Evolutionary conservation across 108 stramenopile genomes (phyloP).

Genomic region (Cyclotella kingstonii): DNA sequence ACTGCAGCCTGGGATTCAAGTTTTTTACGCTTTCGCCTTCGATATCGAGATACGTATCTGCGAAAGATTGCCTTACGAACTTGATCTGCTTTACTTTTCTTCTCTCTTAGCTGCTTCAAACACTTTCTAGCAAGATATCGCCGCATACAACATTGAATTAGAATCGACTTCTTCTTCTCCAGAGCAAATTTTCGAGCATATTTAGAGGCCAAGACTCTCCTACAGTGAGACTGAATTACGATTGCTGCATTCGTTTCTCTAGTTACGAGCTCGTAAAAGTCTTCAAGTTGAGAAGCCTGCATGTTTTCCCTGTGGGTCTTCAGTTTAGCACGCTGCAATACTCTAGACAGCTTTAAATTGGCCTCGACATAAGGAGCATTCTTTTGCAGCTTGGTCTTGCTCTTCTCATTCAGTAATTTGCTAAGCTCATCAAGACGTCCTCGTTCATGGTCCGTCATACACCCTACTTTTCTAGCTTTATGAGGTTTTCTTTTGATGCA

Average conservation of each 20-base stretch:
- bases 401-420: constrained; percentile 3
- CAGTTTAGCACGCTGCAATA: constrained; percentile 27
- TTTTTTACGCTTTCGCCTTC: constrained; percentile 21
- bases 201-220: constrained; percentile 32
- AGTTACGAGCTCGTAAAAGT: constrained; percentile 30
- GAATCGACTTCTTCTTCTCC: constrained; percentile 10
- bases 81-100: constrained; percentile 10
- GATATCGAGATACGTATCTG: constrained; percentile 21
- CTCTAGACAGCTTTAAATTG: constrained; percentile 38
- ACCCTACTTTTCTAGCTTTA: neutral
- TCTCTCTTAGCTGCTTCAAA: constrained; percentile 3
- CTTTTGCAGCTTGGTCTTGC: neutral
- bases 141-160: constrained; percentile 33
- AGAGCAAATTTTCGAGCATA: neutral
- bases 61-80: constrained; percentile 12
- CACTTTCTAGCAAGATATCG: constrained; percentile 17
- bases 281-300: constrained; percentile 29
- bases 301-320: constrained; percentile 30
- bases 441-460: constrained; percentile 10
- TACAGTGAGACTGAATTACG: constrained; percentile 28
- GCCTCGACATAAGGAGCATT: constrained; percentile 37
- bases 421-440: constrained; percentile 20
- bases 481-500: constrained; percentile 1
- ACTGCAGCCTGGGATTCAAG: constrained; percentile 29
- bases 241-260: constrained; percentile 41